Percentiles rank a stretch among this genome's conserved stretches.
Evolutionary conservation across 495 filamentous ascomycete species (phyloP).

Genomic region (Aspergillus bertholletiae): DNA sequence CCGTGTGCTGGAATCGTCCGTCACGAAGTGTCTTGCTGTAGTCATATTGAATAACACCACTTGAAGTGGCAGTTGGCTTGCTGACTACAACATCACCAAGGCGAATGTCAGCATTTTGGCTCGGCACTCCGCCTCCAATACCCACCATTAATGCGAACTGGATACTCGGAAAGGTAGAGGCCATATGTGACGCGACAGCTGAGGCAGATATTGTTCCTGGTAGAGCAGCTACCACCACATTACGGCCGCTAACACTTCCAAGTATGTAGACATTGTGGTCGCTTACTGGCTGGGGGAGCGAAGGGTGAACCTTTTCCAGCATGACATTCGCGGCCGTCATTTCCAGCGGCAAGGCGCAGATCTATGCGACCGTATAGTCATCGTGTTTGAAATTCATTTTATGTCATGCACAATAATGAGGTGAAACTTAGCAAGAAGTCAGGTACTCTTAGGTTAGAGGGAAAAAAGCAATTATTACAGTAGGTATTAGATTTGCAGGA

Average conservation of each 20-base stretch:
- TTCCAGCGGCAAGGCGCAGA: too few relatives aligned
- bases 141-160: not conserved
- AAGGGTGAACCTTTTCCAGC: not conserved
- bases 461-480: too few relatives aligned
- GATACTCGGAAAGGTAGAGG: not conserved
- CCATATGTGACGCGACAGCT: not conserved
- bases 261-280: conserved; percentile 2
- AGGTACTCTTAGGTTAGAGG: too few relatives aligned
- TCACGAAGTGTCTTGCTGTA: not conserved
- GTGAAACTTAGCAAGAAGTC: too few relatives aligned
- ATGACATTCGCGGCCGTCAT: conserved; percentile 2
- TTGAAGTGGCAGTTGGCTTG: too few relatives aligned
- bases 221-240: not conserved
- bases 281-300: not conserved
- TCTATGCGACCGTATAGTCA: not conserved
- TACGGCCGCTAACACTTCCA: conserved; percentile 1
- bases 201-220: not conserved
- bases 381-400: not conserved
- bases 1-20: not conserved
- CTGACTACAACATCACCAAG: too few relatives aligned
- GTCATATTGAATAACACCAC: too few relatives aligned
- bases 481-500: too few relatives aligned
- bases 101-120: conserved; percentile 1
- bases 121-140: not conserved
- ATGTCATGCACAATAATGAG: not conserved